Evolutionary conservation across 495 filamentous ascomycete genomes (phyloP).

Genomic region (Trichoderma gamsii): DNA sequence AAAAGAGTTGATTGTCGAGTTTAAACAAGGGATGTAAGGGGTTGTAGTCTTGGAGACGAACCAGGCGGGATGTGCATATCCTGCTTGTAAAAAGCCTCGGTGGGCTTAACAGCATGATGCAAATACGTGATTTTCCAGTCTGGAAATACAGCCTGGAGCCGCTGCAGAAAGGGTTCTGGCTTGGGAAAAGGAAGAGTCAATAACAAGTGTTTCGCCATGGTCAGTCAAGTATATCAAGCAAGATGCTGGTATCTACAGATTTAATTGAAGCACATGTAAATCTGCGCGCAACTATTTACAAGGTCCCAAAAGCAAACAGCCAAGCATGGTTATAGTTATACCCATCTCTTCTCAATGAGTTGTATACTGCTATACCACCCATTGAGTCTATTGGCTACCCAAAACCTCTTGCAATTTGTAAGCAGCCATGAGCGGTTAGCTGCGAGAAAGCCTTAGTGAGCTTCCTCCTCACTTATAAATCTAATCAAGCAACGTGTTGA

Average conservation of each 20-base stretch:
- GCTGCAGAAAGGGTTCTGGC: background rate
- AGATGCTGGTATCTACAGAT: background rate
- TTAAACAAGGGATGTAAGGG: background rate
- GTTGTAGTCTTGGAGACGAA: background rate
- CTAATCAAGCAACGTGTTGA: background rate
- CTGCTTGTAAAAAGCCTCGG: background rate
- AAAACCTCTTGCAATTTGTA: background rate
- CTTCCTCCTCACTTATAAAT: background rate
- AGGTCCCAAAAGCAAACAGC: background rate
- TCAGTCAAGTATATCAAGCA: background rate
- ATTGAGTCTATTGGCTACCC: background rate
- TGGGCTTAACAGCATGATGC: background rate
- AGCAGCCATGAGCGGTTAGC: background rate
- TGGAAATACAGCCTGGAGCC: background rate
- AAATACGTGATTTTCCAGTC: background rate
- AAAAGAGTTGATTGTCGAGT: background rate
- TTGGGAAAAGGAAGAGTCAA: background rate
- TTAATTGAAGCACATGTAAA: background rate
- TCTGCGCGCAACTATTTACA: too few relatives aligned
- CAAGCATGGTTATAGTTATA: background rate
- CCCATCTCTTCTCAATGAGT: background rate
- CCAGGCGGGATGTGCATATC: constrained; percentile 3
- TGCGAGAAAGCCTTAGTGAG: background rate
- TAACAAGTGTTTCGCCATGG: background rate
- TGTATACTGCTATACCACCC: background rate